phyloP scores from a whole-genome alignment of 2,329 filamentous ascomycete species.

The Monilinia fructigena region DNA sequence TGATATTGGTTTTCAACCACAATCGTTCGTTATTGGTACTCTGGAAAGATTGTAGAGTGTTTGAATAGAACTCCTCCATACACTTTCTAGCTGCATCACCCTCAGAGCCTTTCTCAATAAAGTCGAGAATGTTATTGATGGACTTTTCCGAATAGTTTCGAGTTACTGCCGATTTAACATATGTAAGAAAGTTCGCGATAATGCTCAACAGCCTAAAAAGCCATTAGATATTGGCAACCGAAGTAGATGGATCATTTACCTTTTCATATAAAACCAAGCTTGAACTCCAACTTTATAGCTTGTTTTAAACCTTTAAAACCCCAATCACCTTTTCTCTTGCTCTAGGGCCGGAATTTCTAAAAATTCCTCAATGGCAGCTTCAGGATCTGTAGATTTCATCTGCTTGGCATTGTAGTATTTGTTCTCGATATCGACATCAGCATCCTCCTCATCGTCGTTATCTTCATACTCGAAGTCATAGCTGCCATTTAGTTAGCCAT shows the following conservation, averaged over 20 bases:
- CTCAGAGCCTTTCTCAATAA: conserved; percentile 85
- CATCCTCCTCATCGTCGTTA: conserved; percentile 78
- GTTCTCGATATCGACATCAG: conserved; percentile 95
- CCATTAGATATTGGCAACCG: conserved; percentile 19
- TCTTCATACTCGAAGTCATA: conserved; percentile 98
- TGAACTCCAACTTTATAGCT: conserved; percentile 95
- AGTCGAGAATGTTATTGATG: conserved; percentile 99
- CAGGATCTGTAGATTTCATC: conserved; percentile 80
- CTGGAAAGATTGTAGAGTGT: conserved; percentile 92
- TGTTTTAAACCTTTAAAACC: conserved; percentile 98
- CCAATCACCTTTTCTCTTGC: conserved; percentile 94
- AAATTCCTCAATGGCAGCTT: conserved; percentile 89
- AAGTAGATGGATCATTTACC: conserved; percentile 47
- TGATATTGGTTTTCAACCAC: conserved; percentile 98
- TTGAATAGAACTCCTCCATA: conserved; percentile 93
- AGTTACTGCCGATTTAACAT: conserved; percentile 94
- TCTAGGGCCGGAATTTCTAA: conserved; percentile 83
- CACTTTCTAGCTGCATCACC: conserved; percentile 70
- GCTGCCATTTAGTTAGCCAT: conserved; percentile 45
- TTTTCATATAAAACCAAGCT: conserved; percentile 82
- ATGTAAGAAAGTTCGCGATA: conserved; percentile 91
- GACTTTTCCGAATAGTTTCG: conserved; percentile 99
- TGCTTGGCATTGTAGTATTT: conserved; percentile 99
- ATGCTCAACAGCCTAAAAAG: conserved; percentile 75
- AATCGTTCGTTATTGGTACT: conserved; percentile 95